phyloP scores from a whole-genome alignment of 75 land plant genomes.

The Isoetes taiwanensis region DNA sequence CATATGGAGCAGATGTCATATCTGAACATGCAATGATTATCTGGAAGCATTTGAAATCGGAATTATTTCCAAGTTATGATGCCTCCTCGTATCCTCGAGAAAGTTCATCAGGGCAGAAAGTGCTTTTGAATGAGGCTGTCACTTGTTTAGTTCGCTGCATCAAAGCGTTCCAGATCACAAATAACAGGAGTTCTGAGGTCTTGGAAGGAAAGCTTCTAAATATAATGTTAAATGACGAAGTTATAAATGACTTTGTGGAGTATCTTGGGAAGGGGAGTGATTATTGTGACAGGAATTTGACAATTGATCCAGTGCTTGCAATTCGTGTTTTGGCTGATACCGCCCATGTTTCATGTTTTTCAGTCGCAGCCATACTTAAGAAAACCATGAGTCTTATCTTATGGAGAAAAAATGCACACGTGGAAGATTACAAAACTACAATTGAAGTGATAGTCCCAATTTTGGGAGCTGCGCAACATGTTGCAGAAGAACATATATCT shows the following conservation, averaged over 20 bases:
- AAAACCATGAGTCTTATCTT: too few relatives aligned
- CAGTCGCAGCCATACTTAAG: too few relatives aligned
- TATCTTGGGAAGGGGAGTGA: background rate
- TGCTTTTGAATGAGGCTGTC: constrained; percentile 40
- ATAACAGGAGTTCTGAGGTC: background rate
- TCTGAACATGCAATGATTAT: constrained; percentile 37
- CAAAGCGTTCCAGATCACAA: constrained; percentile 9
- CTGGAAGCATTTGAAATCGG: constrained; percentile 52
- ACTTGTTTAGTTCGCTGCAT: constrained; percentile 36
- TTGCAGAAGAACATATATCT: background rate
- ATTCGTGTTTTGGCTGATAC: too few relatives aligned
- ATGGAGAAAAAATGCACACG: too few relatives aligned
- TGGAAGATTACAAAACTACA: background rate
- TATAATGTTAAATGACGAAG: constrained; percentile 40
- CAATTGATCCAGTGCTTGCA: too few relatives aligned
- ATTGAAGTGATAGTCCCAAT: background rate
- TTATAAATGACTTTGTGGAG: constrained; percentile 26
- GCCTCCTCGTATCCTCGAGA: constrained; percentile 2
- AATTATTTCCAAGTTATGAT: constrained; percentile 21
- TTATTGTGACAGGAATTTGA: too few relatives aligned
- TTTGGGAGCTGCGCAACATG: background rate
- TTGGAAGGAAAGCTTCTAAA: constrained; percentile 17
- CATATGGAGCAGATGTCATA: constrained; percentile 51
- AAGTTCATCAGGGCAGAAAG: constrained; percentile 16
- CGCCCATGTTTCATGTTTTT: too few relatives aligned